Evolutionary conservation across 805 yeast species (phyloP), one percentile per base, ranked within the genome.

Genomic region (Starmerella scarabaei): DNA sequence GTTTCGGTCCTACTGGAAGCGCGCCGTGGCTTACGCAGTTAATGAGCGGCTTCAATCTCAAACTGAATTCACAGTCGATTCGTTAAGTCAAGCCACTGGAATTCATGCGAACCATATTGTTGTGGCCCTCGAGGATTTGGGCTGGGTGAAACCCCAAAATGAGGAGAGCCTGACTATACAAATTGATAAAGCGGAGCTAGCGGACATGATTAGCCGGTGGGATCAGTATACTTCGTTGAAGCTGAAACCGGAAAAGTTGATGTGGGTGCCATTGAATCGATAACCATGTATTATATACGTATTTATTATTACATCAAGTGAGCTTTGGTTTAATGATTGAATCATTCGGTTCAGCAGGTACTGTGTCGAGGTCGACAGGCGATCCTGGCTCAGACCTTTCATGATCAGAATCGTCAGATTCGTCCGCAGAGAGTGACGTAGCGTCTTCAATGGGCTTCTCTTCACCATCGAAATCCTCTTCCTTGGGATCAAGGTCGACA

Each of bases 71-170:
- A 33, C 86, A 0, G 68, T 88, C 14, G 71, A 74, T 18, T 75
- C 68, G 37, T 53, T 88, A 16, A 65, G 86, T 3, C 71, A 69
- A 41, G 54, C 72, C 11, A 82, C 95, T 0, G 96, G 96, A 0
- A 80, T 91, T 86, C 77, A 71, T 2, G 70, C 80, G 7, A 79
- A 88, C 12, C 97, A 91, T 59, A 84, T 86, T 0, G 68, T 88
- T 5, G 81, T 80, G 34, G 94, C 93, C 0, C 63, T 91, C 18
- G 98, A 91, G 57, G 79, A 76, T 42, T 60, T 88, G 21, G 67
- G 73, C 20, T 75, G 79, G 7, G 62, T 91, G 18, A 61, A 73
- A 12, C 9, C 20, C n/a, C n/a, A n/a, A n/a, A n/a, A n/a, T 11
- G 29, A 15, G 5, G 24, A 30, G 33, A 30, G 5, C 5, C 7